These are phyloP conservation scores for Phytophthora sp. DNA, from an alignment of 352 stramenopile genomes.

Conservation along the genomic window DNA sequence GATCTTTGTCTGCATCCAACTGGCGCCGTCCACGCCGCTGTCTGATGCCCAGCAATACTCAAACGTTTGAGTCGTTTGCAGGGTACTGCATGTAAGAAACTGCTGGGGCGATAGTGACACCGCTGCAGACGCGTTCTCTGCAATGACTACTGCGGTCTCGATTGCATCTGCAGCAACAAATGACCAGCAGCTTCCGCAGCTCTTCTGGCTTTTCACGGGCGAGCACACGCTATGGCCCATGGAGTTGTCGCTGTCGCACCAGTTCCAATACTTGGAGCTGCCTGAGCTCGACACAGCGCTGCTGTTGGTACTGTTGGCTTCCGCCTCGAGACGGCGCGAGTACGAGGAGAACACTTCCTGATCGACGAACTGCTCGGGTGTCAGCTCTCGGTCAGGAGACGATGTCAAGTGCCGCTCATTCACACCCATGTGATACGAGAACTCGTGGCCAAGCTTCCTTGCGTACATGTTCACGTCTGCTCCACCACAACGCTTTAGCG, in stretches of 20 bases:
- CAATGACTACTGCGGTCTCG: constrained; percentile 77
- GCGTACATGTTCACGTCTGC: constrained; percentile 73
- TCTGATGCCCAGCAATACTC: constrained; percentile 78
- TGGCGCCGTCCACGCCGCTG: constrained; percentile 46
- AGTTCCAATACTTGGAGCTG: constrained; percentile 59
- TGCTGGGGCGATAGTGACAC: constrained; percentile 81
- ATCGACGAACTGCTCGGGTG: constrained; percentile 63
- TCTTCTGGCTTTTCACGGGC: constrained; percentile 80
- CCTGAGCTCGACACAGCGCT: constrained; percentile 30
- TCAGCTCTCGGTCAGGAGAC: constrained; percentile 31
- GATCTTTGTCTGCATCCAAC: constrained; percentile 70
- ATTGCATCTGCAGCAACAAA: constrained; percentile 83
- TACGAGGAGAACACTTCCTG: constrained; percentile 50
- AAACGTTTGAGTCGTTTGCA: constrained; percentile 74
- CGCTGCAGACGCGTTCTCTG: constrained; percentile 54
- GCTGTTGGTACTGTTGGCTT: constrained; percentile 26
- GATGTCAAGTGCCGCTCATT: constrained; percentile 66
- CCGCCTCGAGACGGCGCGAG: constrained; percentile 29
- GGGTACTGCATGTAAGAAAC: constrained; percentile 73
- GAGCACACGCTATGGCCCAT: constrained; percentile 66
- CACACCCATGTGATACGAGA: constrained; percentile 79
- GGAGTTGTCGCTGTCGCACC: constrained; percentile 72
- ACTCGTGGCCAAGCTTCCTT: constrained; percentile 52
- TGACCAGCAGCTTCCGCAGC: constrained; percentile 83
- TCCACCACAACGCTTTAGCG: neutral